A percentile compares a stretch with the other conserved stretches of the same genome.
Conservation (phyloP, 2,329 filamentous ascomycete species). For the Ophiocordyceps unilateralis region DNA sequence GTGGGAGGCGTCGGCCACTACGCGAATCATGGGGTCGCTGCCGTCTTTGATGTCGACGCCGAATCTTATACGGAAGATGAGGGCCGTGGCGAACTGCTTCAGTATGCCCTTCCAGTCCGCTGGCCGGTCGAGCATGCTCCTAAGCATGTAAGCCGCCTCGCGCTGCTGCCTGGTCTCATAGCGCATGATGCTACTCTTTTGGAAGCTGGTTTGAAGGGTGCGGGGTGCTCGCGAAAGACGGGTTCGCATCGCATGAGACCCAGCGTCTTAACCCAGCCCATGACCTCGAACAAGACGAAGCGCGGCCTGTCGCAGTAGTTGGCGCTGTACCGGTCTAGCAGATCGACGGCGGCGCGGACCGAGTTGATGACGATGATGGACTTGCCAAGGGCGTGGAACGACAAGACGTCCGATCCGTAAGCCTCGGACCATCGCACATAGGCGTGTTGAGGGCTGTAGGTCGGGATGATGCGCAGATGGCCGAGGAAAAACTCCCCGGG, state of each 20-base stretch:
- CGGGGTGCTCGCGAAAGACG: constrained; percentile 24
- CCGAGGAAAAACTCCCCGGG: constrained; percentile 22
- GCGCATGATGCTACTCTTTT: constrained; percentile 17
- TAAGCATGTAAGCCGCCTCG: constrained; percentile 14
- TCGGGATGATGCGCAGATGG: constrained; percentile 23
- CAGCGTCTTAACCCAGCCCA: constrained; percentile 28
- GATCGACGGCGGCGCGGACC: constrained; percentile 21
- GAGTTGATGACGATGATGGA: constrained; percentile 26
- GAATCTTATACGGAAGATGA: constrained; percentile 25
- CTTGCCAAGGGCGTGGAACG: constrained; percentile 16
- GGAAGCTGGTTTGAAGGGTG: constrained; percentile 25
- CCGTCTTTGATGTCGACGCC: constrained; percentile 20
- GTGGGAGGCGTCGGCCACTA: constrained; percentile 15
- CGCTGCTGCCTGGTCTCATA: constrained; percentile 17
- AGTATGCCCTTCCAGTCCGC: constrained; percentile 19
- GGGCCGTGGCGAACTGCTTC: constrained; percentile 20
- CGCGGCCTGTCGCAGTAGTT: constrained; percentile 27
- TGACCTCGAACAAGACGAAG: constrained; percentile 24
- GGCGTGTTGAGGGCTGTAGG: constrained; percentile 12
- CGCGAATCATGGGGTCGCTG: constrained; percentile 21
- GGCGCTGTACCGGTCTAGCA: constrained; percentile 25
- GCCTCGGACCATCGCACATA: constrained; percentile 13
- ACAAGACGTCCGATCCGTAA: constrained; percentile 32
- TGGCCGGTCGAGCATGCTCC: constrained; percentile 14
- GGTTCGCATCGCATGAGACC: constrained; percentile 25